Base-by-base conservation (phyloP, 441 rosid genomes). In the Mallotus japonicus region DNA sequence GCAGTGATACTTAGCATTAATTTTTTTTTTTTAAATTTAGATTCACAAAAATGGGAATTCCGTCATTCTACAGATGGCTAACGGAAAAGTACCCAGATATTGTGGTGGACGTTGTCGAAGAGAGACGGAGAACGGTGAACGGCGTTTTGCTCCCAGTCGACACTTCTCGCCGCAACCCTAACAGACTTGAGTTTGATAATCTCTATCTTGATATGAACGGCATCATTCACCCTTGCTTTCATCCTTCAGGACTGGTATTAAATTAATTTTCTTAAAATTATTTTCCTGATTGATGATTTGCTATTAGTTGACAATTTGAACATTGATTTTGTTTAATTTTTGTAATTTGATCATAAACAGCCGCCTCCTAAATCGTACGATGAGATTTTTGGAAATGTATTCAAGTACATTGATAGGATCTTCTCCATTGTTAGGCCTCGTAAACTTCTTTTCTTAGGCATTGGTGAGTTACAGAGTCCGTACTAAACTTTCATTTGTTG, bases 171-270 rank as follows among this genome's bases (percentile, higher is more conserved):
- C 78, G 73, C 0, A 80, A 77, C 65, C 83, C 81, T 0, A 77
- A 74, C 20, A 77, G 75, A 10, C 1, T 81, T 37, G 83, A 77
- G 42, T 81, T 74, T 28, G 83, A 81, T 71, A 81, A 81, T 61
- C 79, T 81, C 51, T 77, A 75, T 69, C 75, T 81, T 62, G 83
- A 81, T 70, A 67, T 80, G 81, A 80, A 77, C 17, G 79, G 78
- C 63, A 77, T 80, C 16, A 77, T 80, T 40, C 83, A 81, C 57
- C 83, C 81, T 32, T 81, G 83, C 61, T 81, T 81, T 44, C 81
- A 81, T 62, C 83, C 83, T 13, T 68, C 73, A 69, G 75, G 54
- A 6, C 46, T 53, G 53, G 81, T 78, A 51, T 47, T 24, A 24
- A 2, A 12, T 56, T 12, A 9, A 10, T n/a, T 16, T 47, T 9